These are phyloP conservation scores for Fibroporia radiculosa DNA, from an alignment of 768 basidiomycete genomes.

Conservation along the genomic window DNA sequence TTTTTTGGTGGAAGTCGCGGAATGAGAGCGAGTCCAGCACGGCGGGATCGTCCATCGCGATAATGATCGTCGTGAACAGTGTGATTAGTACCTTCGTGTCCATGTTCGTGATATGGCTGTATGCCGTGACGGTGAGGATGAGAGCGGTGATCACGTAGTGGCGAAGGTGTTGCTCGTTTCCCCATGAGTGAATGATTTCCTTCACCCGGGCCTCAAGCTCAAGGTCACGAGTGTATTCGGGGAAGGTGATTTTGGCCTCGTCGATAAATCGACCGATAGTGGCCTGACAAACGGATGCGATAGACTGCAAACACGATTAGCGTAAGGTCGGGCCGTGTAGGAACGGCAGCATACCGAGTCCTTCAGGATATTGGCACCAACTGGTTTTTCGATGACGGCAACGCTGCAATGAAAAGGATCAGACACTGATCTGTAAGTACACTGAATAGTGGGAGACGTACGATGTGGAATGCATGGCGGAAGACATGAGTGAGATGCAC, in stretches of 20 bases:
- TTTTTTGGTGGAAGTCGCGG: slow-evolving; percentile 1
- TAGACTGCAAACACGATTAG: not conserved
- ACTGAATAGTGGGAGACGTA: too few relatives aligned
- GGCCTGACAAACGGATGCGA: not conserved
- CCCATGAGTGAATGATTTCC: slow-evolving; percentile 2
- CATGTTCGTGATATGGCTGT: slow-evolving; percentile 10
- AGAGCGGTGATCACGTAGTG: slow-evolving; percentile 3
- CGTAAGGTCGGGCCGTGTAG: not conserved
- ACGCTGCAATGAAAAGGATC: too few relatives aligned
- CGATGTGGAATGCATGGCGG: too few relatives aligned
- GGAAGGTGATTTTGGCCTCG: not conserved
- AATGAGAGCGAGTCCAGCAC: not conserved
- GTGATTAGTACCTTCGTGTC: slow-evolving; percentile 28
- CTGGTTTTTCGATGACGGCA: too few relatives aligned
- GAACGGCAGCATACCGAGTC: too few relatives aligned
- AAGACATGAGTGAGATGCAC: too few relatives aligned
- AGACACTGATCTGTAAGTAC: too few relatives aligned
- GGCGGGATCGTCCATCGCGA: slow-evolving; percentile 30
- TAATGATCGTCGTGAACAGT: slow-evolving; percentile 31
- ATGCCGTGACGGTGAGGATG: slow-evolving; percentile 7
- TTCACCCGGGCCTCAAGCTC: slow-evolving; percentile 1
- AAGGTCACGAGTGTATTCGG: not conserved
- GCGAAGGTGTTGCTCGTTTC: not conserved
- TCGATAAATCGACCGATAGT: slow-evolving; percentile 1
- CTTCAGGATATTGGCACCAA: too few relatives aligned